Evolutionary conservation across 805 yeast genomes (phyloP), one percentile per base, ranked within the genome.

Genomic region (Lipomyces sp.): DNA sequence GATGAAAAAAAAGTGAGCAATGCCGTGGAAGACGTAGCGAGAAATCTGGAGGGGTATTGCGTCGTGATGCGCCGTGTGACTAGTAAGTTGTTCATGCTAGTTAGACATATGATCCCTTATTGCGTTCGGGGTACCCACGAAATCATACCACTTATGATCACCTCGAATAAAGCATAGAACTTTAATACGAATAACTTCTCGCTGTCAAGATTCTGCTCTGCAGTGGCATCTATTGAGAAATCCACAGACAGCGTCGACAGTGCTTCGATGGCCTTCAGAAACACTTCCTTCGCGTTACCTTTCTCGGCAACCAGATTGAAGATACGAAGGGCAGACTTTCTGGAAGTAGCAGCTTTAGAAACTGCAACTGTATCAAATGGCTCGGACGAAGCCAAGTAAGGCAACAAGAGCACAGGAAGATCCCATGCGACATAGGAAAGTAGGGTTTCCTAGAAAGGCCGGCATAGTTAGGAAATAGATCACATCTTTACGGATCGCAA

Each of bases 341-440:
- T 63, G 53, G 76, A 51, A 28, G 55, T 50, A 7, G 43, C 32
- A 18, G n/a, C n/a, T 28, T 41, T 49, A 18, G 52, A 45, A 11
- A 29, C 43, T 18, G 45, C 49, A 23, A 40, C 51, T 8, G n/a
- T 33, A 43, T 53, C 58, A 35, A 53, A 53, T 33, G 38, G 39
- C 32, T 42, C 49, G n/a, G 34, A 51, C 10, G 53, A 53, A 23
- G 70, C 70, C n/a, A 83, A 64, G 64, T 75, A 85, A 8, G 73
- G 72, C 39, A 87, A 61, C 5, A 90, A 58, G 44, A 86, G 68
- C 29, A 75, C 76, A 0, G 96, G 96, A n/a, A 90, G 64, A 66
- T 90, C 97, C 97, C 97, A 90, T 1, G 95, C 95, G 53, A 89
- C 80, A 58, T 83, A 84, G 39, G 76, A 73, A 0, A 81, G 71